Evolutionary conservation across 1,284 basidiomycete species (phyloP).

Genomic region (Austropuccinia psidii): DNA sequence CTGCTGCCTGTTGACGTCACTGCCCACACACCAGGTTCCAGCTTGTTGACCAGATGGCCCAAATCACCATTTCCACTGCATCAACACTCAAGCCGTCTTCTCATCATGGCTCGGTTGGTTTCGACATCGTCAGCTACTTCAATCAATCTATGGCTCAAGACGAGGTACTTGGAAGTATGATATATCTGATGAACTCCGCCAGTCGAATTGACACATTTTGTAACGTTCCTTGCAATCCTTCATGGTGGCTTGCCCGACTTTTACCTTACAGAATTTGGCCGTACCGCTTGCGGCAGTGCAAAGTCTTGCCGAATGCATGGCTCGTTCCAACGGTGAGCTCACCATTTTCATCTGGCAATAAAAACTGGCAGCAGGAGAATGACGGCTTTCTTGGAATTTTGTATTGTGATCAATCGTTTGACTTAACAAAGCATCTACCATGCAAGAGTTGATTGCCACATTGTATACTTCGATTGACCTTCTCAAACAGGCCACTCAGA

Average conservation of each 20-base stretch:
- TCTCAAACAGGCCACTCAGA: slow-evolving; percentile 60
- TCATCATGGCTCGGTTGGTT: not conserved
- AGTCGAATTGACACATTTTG: not conserved
- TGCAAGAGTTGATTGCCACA: slow-evolving; percentile 78
- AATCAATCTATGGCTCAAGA: not conserved
- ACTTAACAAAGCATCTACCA: slow-evolving; percentile 60
- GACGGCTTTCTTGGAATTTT: too few relatives aligned
- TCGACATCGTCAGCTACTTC: not conserved
- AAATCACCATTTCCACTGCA: too few relatives aligned
- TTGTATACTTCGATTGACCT: slow-evolving; percentile 65
- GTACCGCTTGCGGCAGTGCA: slow-evolving; percentile 29
- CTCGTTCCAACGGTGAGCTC: slow-evolving; percentile 12
- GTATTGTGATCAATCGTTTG: too few relatives aligned
- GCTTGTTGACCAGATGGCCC: too few relatives aligned
- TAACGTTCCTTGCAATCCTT: too few relatives aligned
- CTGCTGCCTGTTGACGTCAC: too few relatives aligned
- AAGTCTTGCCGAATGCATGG: slow-evolving; percentile 26
- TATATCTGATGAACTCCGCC: not conserved
- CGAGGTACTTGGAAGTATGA: not conserved
- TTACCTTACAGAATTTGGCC: slow-evolving; percentile 20
- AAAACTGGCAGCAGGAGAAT: too few relatives aligned
- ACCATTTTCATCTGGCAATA: too few relatives aligned
- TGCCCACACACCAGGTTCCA: too few relatives aligned
- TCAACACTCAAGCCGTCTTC: too few relatives aligned
- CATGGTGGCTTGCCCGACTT: too few relatives aligned